Evolutionary conservation across 306 rosid genomes (phyloP).

Genomic region (Coriaria nepalensis): DNA sequence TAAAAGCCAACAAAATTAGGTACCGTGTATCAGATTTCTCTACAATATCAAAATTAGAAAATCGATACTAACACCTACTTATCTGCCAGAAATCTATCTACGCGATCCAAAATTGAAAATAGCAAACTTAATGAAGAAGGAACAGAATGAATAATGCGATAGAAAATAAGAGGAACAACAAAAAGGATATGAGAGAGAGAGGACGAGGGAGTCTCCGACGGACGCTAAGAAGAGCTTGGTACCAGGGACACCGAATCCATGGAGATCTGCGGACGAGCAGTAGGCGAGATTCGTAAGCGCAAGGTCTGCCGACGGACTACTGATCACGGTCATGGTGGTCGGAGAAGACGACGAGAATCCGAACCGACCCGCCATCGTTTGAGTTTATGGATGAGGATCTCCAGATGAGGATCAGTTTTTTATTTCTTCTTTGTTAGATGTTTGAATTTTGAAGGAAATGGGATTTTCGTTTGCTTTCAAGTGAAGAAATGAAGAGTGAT

Average conservation of each 20-base stretch:
- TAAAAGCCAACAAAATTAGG: too few relatives aligned
- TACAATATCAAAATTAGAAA: too few relatives aligned
- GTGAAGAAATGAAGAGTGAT: not conserved
- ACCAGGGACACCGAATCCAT: conserved; percentile 50
- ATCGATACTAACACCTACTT: too few relatives aligned
- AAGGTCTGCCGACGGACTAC: conserved; percentile 58
- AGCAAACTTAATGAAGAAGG: not conserved
- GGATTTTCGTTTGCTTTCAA: not conserved
- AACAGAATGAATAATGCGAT: not conserved
- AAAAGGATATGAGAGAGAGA: conserved; percentile 72
- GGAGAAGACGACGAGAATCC: conserved; percentile 31
- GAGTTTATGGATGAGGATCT: not conserved
- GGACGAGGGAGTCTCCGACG: conserved; percentile 52
- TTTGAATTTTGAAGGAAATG: too few relatives aligned
- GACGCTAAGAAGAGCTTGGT: conserved; percentile 37
- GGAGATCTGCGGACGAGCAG: conserved; percentile 62
- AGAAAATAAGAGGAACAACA: not conserved
- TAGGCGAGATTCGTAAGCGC: conserved; percentile 60
- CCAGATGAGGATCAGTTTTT: not conserved
- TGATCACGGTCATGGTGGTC: conserved; percentile 44
- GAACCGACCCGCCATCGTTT: conserved; percentile 42
- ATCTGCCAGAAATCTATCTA: too few relatives aligned
- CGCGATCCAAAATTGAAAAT: not conserved
- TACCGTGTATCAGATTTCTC: too few relatives aligned
- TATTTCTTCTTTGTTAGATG: too few relatives aligned